phyloP scores from a whole-genome alignment of 768 basidiomycete species.

The Mycena vitilis region DNA sequence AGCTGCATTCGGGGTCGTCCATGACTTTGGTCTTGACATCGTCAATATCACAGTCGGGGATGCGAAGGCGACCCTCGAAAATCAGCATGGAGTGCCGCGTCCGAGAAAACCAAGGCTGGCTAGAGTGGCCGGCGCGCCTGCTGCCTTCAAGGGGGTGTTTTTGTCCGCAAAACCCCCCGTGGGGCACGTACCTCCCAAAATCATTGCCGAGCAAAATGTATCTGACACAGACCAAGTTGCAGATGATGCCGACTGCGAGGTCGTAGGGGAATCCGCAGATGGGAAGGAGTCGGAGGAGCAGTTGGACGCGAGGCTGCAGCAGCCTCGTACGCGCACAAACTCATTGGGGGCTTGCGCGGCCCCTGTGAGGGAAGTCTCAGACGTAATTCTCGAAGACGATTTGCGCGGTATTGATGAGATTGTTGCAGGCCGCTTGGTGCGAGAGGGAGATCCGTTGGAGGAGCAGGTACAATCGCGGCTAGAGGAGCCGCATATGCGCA shows the following conservation, averaged over 20 bases:
- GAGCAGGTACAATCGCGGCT: not conserved
- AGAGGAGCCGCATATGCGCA: not conserved
- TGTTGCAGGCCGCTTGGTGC: no score
- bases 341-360: conserved; percentile 3
- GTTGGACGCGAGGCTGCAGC: no score
- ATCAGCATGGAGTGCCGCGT: conserved; percentile 2
- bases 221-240: no score
- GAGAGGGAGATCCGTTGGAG: not conserved
- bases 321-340: not conserved
- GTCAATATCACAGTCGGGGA: conserved; percentile 12
- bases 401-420: no score
- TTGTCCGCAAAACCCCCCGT: conserved; percentile 23
- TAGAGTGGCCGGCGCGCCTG: not conserved
- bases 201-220: no score
- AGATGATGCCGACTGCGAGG: not conserved
- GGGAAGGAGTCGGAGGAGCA: no score
- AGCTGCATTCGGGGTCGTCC: conserved; percentile 25
- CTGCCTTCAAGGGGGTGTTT: conserved; percentile 15
- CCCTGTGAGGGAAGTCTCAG: conserved; percentile 20
- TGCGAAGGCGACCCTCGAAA: conserved; percentile 4
- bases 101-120: conserved; percentile 2
- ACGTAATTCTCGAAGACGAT: no score
- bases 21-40: conserved; percentile 31
- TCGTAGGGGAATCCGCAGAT: not conserved
- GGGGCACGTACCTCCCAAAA: conserved; percentile 4